These are phyloP conservation scores for Pterocarpus santalinus DNA, from an alignment of 306 rosid species.

Conservation along the genomic window DNA sequence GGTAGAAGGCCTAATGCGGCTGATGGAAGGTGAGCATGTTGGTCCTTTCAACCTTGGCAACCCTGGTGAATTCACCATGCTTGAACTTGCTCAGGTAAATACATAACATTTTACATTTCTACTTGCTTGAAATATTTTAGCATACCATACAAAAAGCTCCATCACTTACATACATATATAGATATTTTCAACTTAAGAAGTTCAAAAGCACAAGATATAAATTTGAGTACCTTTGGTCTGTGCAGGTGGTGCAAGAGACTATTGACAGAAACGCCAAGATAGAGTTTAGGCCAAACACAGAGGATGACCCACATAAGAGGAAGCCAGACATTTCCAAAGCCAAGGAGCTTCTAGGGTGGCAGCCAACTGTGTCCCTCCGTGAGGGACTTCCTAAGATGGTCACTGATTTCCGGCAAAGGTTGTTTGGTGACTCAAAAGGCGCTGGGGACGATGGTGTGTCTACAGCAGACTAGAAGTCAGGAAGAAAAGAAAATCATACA, in stretches of 20 bases:
- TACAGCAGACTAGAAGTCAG: conserved; percentile 30
- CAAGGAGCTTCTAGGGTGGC: conserved; percentile 90
- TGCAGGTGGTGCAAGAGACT: conserved; percentile 89
- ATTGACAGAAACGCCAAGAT: conserved; percentile 87
- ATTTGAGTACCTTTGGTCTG: not conserved
- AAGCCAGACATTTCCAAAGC: conserved; percentile 95
- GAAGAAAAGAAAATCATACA: conserved; percentile 3
- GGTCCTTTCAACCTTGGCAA: conserved; percentile 99
- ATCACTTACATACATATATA: not conserved
- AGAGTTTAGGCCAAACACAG: conserved; percentile 93
- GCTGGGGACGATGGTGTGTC: conserved; percentile 11
- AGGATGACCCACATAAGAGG: conserved; percentile 97
- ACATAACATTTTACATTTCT: not conserved
- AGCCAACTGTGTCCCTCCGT: conserved; percentile 85
- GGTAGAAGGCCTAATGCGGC: conserved; percentile 90
- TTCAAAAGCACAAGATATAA: not conserved
- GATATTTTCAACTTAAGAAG: not conserved
- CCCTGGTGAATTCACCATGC: conserved; percentile 99
- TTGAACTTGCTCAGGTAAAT: conserved; percentile 92
- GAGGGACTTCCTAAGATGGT: conserved; percentile 95
- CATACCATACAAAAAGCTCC: not conserved
- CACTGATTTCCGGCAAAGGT: conserved; percentile 76
- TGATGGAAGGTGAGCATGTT: conserved; percentile 94
- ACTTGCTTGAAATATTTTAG: not conserved
- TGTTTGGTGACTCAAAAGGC: conserved; percentile 68